Base-by-base conservation (phyloP, 768 basidiomycete genomes). In the Brasilioporus rufonigricans region DNA sequence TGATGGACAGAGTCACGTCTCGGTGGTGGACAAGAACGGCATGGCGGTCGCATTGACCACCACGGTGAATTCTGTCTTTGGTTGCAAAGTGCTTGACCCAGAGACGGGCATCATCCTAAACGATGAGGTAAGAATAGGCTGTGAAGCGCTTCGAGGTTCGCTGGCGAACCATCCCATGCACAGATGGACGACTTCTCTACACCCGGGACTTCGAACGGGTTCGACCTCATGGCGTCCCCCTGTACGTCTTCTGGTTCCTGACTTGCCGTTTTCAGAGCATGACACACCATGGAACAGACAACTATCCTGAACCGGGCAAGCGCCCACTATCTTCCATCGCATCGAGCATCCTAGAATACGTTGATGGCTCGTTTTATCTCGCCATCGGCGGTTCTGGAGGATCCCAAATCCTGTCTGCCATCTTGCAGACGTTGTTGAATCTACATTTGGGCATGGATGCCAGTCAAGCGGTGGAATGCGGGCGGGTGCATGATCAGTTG, bases 131-230 rank as follows among this genome's bases (percentile, higher is more conserved):
- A 61, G 23, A 40, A n/a, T 40, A n/a, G 44, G 19, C 2, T 8
- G 39, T 5, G 11, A 12, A 44, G 26, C n/a, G 39, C 27, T 21
- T 36, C 36, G 7, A 23, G 39, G 26, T 0, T 10, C 19, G 26
- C 24, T 16, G 23, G 26, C 50, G 29, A 53, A 56, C n/a, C 14
- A 13, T 55, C 14, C 7, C 9, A 5, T 19, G 26, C 50, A 16
- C 26, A 86, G 81, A 91, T 93, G 89, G 91, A 93, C 58, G 96
- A 98, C 70, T 98, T 98, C 69, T 89, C 93, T 12, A 86, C 76
- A 1, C 95, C 94, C 1, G 93, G 89, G 4, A 70, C 72, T n/a
- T 81, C 91, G 7, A 96, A 97, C 61, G 83, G 77, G 2, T 96
- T 93, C 64, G 93, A 90, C 0, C 72, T 95, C 44, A 84, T 75